Percentiles rank a stretch among this genome's conserved stretches.
phyloP scores from a whole-genome alignment of 345 rosid genomes.

The Dipteronia sinensis region DNA sequence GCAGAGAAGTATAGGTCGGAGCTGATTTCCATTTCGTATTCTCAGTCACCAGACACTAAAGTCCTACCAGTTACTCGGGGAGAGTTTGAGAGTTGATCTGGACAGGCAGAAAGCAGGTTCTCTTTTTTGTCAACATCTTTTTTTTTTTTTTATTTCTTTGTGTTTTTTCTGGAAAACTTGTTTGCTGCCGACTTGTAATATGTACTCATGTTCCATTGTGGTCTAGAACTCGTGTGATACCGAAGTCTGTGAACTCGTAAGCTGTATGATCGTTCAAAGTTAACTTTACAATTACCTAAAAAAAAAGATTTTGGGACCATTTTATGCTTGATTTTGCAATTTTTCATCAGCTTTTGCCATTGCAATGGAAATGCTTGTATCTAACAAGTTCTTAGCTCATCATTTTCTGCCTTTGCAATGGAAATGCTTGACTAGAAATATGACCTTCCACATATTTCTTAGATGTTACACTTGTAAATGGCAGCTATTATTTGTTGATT shows the following conservation, averaged over 20 bases:
- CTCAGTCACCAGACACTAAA: slow-evolving; percentile 14
- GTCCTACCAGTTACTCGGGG: neutral
- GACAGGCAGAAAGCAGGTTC: neutral
- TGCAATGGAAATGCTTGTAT: neutral
- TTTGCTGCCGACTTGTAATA: neutral
- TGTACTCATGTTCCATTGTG: neutral
- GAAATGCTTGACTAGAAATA: neutral
- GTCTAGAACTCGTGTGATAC: neutral
- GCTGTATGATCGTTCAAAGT: neutral
- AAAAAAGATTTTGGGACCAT: neutral
- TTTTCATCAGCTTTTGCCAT: neutral
- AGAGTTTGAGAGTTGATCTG: neutral
- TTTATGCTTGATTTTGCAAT: neutral
- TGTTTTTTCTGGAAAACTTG: neutral
- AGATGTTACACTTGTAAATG: too few species aligned
- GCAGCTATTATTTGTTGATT: too few species aligned
- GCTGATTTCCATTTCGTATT: slow-evolving; percentile 30
- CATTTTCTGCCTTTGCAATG: neutral
- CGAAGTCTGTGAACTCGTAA: neutral
- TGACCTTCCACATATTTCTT: neutral
- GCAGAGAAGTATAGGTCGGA: slow-evolving; percentile 32
- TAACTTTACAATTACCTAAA: neutral
- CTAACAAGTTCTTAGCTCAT: too few species aligned
- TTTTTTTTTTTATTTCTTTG: neutral
- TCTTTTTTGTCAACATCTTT: neutral